These are phyloP conservation scores for Vaccinium macrocarpon DNA, from an alignment of 148 eudicot species.

Conservation along the genomic window DNA sequence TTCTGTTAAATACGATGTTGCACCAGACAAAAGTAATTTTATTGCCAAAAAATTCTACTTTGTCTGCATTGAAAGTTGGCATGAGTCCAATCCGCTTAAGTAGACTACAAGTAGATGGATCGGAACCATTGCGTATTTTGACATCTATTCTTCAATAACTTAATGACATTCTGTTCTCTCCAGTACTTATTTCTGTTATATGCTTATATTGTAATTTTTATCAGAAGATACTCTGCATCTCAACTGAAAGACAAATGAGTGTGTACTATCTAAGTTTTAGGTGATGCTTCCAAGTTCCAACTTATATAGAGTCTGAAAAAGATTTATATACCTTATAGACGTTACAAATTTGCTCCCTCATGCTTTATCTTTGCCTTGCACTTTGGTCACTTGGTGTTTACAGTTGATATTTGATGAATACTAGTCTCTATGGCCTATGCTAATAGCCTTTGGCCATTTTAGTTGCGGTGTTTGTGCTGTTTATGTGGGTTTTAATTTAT, in stretches of 20 bases:
- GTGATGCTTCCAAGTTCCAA: not conserved
- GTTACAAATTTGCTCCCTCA: not conserved
- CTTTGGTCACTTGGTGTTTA: not conserved
- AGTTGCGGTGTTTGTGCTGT: too few species aligned
- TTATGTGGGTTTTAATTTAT: too few species aligned
- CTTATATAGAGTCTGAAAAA: not conserved
- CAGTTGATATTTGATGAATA: not conserved
- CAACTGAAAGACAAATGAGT: not conserved
- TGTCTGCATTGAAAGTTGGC: not conserved
- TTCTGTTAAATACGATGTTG: not conserved
- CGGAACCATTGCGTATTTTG: not conserved
- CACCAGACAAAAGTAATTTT: not conserved
- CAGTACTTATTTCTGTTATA: not conserved
- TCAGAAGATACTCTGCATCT: not conserved
- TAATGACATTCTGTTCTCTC: not conserved
- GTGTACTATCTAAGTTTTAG: not conserved
- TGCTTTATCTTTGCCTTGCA: not conserved
- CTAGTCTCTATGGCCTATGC: not conserved
- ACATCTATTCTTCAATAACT: not conserved
- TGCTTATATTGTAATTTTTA: not conserved
- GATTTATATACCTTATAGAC: not conserved
- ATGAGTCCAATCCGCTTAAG: not conserved
- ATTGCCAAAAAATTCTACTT: not conserved
- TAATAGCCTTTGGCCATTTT: not conserved
- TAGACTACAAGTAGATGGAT: not conserved